These are phyloP conservation scores for Aspergillus saccharolyticus DNA, from an alignment of 495 filamentous ascomycete species.

Conservation along the genomic window DNA sequence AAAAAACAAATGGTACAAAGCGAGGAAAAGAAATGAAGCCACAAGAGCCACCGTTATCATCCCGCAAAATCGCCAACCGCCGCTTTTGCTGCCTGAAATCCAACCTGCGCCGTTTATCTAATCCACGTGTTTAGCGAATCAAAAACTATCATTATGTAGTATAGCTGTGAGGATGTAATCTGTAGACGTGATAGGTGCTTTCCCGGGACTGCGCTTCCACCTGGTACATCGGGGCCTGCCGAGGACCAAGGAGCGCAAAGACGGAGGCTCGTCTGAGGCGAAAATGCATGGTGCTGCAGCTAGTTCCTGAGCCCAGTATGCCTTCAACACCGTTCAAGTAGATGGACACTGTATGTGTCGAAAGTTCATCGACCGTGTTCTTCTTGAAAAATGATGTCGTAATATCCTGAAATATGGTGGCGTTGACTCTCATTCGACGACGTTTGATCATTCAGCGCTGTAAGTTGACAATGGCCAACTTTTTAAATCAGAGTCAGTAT, in stretches of 20 bases:
- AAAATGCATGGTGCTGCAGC: background rate
- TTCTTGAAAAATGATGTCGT: constrained; percentile 7
- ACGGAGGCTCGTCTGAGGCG: background rate
- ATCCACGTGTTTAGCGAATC: constrained; percentile 30
- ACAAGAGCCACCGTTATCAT: constrained; percentile 23
- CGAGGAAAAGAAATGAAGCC: constrained; percentile 13
- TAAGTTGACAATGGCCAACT: constrained; percentile 44
- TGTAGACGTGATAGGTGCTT: background rate
- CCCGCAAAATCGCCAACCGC: constrained; percentile 29
- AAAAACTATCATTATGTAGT: constrained; percentile 12
- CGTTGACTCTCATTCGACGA: background rate
- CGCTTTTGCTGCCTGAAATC: constrained; percentile 23
- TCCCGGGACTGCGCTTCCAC: background rate
- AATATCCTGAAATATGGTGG: constrained; percentile 1
- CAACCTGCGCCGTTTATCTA: constrained; percentile 35
- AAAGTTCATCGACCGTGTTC: background rate
- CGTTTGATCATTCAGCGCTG: constrained; percentile 31
- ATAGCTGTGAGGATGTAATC: background rate
- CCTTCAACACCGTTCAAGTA: background rate
- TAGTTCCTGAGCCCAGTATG: background rate
- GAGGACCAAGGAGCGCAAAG: constrained; percentile 3
- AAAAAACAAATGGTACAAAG: constrained; percentile 11
- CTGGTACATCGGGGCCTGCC: constrained; percentile 4
- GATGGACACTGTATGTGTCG: background rate
- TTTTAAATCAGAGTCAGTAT: constrained; percentile 10